phyloP scores from a whole-genome alignment of 2,329 filamentous ascomycete genomes.

The Ophiostoma ips region DNA sequence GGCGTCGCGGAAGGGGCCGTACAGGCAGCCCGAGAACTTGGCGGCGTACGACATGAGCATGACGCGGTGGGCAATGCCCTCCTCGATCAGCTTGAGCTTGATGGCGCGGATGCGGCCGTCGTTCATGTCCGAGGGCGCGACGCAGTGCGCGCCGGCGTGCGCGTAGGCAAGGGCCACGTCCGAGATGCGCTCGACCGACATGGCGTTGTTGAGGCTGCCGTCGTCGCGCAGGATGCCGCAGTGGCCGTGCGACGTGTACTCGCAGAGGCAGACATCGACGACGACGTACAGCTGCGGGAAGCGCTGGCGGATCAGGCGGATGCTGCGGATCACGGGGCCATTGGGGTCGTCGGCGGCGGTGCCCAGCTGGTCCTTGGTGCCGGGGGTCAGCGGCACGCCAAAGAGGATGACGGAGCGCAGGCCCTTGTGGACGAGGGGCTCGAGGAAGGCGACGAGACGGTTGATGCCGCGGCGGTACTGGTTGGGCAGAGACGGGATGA shows the following conservation, averaged over 20 bases:
- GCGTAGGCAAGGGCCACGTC: slow-evolving; percentile 98
- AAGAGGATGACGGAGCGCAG: slow-evolving; percentile 90
- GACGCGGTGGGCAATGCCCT: slow-evolving; percentile 80
- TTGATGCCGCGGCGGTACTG: slow-evolving; percentile 82
- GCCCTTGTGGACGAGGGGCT: slow-evolving; percentile 77
- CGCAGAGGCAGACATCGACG: slow-evolving; percentile 90
- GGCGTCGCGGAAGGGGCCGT: slow-evolving; percentile 93
- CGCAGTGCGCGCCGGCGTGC: slow-evolving; percentile 88
- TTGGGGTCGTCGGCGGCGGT: slow-evolving; percentile 85
- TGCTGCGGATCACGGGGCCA: slow-evolving; percentile 79
- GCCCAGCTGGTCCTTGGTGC: slow-evolving; percentile 79
- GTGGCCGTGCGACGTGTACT: slow-evolving; percentile 96
- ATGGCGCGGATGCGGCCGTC: slow-evolving; percentile 94
- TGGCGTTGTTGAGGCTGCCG: slow-evolving; percentile 78
- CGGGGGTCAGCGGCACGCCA: slow-evolving; percentile 71
- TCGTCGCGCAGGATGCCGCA: slow-evolving; percentile 93
- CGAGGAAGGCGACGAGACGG: slow-evolving; percentile 69
- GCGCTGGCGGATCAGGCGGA: slow-evolving; percentile 66
- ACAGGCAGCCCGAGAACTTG: slow-evolving; percentile 93
- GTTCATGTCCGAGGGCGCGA: slow-evolving; percentile 97
- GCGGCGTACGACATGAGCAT: slow-evolving; percentile 96
- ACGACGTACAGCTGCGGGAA: slow-evolving; percentile 89
- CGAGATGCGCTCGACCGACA: slow-evolving; percentile 86
- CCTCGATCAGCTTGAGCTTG: slow-evolving; percentile 93
- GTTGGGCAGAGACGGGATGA: slow-evolving; percentile 81